phyloP scores from a whole-genome alignment of 768 basidiomycete species.

The Tylopilus sp. region DNA sequence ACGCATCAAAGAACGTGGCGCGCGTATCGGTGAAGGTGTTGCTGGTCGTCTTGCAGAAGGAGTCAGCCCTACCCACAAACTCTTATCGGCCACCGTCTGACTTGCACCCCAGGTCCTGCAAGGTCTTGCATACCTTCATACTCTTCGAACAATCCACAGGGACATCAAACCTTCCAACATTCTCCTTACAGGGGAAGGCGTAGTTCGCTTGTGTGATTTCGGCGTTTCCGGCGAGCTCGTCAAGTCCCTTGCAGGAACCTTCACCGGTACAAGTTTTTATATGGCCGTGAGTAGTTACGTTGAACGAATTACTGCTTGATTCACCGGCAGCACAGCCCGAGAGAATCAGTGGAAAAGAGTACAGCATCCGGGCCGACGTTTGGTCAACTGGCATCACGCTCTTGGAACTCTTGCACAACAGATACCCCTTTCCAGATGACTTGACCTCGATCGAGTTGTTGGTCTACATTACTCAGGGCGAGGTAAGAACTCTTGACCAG shows the following conservation, averaged over 20 bases:
- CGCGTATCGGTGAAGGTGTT: conserved; percentile 81
- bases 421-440: conserved; percentile 93
- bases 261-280: conserved; percentile 96
- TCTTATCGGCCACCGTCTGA: conserved; percentile 3
- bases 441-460: conserved; percentile 92
- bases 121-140: conserved; percentile 92
- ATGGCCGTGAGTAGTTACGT: conserved; percentile 79
- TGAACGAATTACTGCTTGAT: neutral
- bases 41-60: conserved; percentile 92
- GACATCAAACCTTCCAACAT: conserved; percentile 96
- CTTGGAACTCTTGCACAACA: conserved; percentile 89
- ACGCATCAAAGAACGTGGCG: conserved; percentile 75
- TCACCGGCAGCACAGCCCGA: conserved; percentile 62
- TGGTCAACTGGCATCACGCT: conserved; percentile 97
- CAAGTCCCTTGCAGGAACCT: conserved; percentile 88
- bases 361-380: conserved; percentile 94
- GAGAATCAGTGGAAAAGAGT: conserved; percentile 87
- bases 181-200: conserved; percentile 81
- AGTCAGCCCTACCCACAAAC: conserved; percentile 43
- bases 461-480: conserved; percentile 81
- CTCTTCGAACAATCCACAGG: conserved; percentile 89
- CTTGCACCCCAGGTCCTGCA: conserved; percentile 60
- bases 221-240: conserved; percentile 97
- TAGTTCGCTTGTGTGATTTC: conserved; percentile 93
- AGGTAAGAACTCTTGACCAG: conserved; percentile 42